Percentiles rank a stretch among this genome's conserved stretches.
These are phyloP conservation scores for Diaporthe citri DNA, from an alignment of 2,329 filamentous ascomycete genomes.

Conservation along the genomic window DNA sequence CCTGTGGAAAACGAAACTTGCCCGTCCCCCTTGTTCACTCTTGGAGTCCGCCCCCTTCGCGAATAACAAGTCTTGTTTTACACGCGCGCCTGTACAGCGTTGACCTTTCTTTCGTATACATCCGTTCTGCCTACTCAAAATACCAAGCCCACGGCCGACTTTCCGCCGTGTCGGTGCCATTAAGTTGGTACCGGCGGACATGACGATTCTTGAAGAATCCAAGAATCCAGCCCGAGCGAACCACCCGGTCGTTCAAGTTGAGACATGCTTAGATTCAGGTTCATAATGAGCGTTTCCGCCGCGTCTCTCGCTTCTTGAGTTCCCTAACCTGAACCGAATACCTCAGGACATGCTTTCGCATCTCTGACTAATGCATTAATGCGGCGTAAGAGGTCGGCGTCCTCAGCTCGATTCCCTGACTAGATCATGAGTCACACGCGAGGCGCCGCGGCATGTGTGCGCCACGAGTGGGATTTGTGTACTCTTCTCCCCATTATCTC, in stretches of 20 bases:
- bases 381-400: constrained; percentile 32
- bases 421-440: constrained; percentile 39
- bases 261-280: not conserved
- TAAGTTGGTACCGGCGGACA: too few species aligned
- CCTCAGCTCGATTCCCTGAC: constrained; percentile 39
- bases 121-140: too few species aligned
- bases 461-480: constrained; percentile 42
- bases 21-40: too few species aligned
- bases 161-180: too few species aligned
- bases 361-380: not conserved
- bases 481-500: constrained; percentile 40
- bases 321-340: not conserved
- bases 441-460: constrained; percentile 38
- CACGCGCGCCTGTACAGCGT: too few species aligned
- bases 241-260: not conserved
- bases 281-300: not conserved
- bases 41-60: too few species aligned
- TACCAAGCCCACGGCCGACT: too few species aligned
- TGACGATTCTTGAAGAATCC: too few species aligned
- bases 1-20: too few species aligned
- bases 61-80: too few species aligned
- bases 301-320: too few species aligned
- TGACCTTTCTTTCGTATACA: too few species aligned
- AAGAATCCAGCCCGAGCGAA: not conserved
- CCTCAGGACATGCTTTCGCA: not conserved